Base-by-base conservation (phyloP, 2,329 filamentous ascomycete genomes). In the Claviceps monticola region DNA sequence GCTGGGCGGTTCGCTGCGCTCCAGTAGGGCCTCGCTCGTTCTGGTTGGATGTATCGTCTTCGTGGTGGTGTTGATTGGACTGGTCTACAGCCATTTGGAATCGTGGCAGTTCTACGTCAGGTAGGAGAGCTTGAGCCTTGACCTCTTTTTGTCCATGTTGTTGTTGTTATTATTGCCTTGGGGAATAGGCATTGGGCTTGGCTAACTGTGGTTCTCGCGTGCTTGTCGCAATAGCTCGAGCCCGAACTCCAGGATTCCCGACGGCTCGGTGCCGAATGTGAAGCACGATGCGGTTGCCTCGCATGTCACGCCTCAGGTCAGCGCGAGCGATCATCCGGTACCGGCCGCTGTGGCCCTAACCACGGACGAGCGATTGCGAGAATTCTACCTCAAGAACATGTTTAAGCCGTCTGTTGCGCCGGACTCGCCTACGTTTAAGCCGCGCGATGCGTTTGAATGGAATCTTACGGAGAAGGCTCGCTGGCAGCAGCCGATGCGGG, bases 401-500 rank as follows among this genome's bases (percentile, higher is more conserved):
- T 61, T 62, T 54, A 63, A 61, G 39, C 62, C 64, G 5, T 58
- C 56, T 2, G 54, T 64, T 53, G 53, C 56, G 46, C 62, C 65
- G 38, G 55, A 61, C 46, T 48, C 59, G 0, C 48, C 51, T 6
- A 55, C 36, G 14, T 70, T 67, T 57, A 51, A 57, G 13, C 61
- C 61, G 0, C 66, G 55, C 8, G 64, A 66, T 36, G 66, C 64
- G 29, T 64, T 66, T 43, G 59, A 66, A 23, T 64, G 59, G 57
- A 56, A 62, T 9, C 60, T 69, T 8, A 55, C 60, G 6, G 59
- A 55, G 6, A 52, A 53, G 3, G 48, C 60, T 17, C 58, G 61
- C n/a, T 71, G 67, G 58, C 63, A 58, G 9, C 53, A 65, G 41
- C 52, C 59, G 8, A 56, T 72, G 41, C 65, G 68, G 49, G 60